Percentiles rank a stretch among this genome's conserved stretches.
Evolutionary conservation across 2,329 filamentous ascomycete species (phyloP).

Genomic region (Sclerotinia trifoliorum): DNA sequence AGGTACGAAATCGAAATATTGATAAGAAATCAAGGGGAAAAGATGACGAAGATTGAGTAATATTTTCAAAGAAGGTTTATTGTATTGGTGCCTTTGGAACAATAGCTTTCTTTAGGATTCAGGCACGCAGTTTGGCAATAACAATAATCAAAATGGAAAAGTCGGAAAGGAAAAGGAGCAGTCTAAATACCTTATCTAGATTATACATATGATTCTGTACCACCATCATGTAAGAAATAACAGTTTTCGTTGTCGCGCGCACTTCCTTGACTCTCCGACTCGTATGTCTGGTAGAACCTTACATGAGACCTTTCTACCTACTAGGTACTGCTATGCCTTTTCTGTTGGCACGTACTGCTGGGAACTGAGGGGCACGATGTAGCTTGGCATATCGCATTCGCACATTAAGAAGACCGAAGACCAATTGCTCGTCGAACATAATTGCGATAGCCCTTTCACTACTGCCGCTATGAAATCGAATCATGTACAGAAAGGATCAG

Average conservation of each 20-base stretch:
- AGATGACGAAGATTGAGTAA: not conserved
- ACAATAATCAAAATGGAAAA: not conserved
- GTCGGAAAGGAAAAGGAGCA: not conserved
- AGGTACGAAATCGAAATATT: slow-evolving; percentile 6
- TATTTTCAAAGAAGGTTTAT: not conserved
- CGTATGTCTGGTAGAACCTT: not conserved
- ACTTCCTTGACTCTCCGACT: not conserved
- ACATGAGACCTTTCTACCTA: not conserved
- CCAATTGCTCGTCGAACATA: not conserved
- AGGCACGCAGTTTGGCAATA: not conserved
- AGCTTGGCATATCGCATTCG: slow-evolving; percentile 10
- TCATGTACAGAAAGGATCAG: not conserved
- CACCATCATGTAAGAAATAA: slow-evolving; percentile 1
- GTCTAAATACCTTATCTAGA: not conserved
- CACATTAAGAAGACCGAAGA: not conserved
- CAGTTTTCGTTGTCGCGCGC: not conserved
- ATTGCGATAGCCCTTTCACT: not conserved
- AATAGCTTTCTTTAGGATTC: not conserved
- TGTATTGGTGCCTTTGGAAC: not conserved
- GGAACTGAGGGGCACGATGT: slow-evolving; percentile 10
- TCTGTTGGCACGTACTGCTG: not conserved
- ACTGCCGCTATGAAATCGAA: not conserved
- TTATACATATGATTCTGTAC: not conserved
- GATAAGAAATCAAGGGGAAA: not conserved
- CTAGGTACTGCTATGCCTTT: no score